phyloP scores from a whole-genome alignment of 345 rosid genomes.

The Alliaria petiolata region DNA sequence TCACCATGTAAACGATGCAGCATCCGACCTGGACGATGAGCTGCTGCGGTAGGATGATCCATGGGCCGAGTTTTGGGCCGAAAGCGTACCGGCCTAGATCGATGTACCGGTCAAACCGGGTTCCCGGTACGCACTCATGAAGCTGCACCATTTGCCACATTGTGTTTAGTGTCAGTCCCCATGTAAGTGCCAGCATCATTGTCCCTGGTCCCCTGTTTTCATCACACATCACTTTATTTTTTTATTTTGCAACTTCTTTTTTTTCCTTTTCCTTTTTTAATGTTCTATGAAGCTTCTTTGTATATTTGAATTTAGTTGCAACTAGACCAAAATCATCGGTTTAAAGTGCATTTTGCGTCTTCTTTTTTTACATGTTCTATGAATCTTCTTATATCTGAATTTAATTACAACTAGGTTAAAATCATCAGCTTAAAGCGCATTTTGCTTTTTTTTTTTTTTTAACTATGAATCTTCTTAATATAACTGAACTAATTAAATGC shows the following conservation, averaged over 20 bases:
- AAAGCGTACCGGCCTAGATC: constrained; percentile 88
- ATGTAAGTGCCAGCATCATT: constrained; percentile 54
- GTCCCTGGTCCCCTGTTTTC: constrained; percentile 84
- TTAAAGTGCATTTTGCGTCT: not conserved
- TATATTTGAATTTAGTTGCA: not conserved
- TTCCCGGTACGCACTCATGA: constrained; percentile 89
- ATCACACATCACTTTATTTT: constrained; percentile 8
- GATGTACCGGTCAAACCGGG: constrained; percentile 81
- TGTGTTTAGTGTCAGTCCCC: constrained; percentile 87
- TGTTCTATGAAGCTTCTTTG: not conserved
- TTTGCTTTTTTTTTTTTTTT: not conserved
- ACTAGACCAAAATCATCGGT: not conserved
- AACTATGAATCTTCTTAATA: not conserved
- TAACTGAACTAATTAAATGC: not conserved
- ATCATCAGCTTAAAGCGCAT: not conserved
- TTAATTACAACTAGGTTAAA: not conserved
- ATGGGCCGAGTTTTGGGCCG: constrained; percentile 73
- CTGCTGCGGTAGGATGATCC: constrained; percentile 94
- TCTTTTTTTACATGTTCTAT: not conserved
- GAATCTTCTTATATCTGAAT: not conserved
- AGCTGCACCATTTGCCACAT: constrained; percentile 99
- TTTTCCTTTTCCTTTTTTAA: not conserved
- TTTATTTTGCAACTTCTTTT: not conserved
- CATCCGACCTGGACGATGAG: constrained; percentile 92
- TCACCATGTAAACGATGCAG: constrained; percentile 92